phyloP scores from a whole-genome alignment of 306 rosid species.

The Prunus campanulata region DNA sequence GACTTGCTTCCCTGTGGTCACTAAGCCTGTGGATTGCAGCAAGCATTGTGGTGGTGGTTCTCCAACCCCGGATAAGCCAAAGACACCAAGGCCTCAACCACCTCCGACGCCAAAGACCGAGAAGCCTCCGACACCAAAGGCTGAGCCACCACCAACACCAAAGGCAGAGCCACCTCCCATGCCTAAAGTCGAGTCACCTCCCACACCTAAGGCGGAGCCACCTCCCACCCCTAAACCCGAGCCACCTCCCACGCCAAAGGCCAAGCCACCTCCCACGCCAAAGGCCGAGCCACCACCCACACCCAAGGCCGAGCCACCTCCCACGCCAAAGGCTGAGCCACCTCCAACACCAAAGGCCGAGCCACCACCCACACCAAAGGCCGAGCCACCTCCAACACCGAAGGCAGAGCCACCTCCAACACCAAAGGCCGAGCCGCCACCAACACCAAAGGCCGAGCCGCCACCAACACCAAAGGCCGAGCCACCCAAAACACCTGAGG shows the following conservation, averaged over 20 bases:
- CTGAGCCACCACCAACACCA: not conserved
- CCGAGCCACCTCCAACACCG: not conserved
- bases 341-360: not conserved
- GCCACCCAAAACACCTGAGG: not conserved
- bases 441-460: not conserved
- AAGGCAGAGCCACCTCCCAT: not conserved
- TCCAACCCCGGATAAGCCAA: not conserved
- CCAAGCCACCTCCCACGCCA: not conserved
- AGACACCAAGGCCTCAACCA: not conserved
- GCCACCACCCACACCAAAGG: not conserved
- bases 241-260: not conserved
- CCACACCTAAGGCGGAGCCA: not conserved
- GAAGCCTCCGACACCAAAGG: not conserved
- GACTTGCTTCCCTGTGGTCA: constrained; percentile 37
- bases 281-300: not conserved
- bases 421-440: accelerated
- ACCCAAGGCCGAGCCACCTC: not conserved
- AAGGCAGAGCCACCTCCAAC: accelerated
- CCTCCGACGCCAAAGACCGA: not conserved
- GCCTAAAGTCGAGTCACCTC: not conserved
- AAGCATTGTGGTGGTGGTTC: constrained; percentile 40
- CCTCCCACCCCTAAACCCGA: not conserved
- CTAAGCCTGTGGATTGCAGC: constrained; percentile 54
- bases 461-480: not conserved
- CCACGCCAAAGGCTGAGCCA: not conserved